Evolutionary conservation across 768 basidiomycete species (phyloP), one percentile per base, ranked within the genome.

Genomic region (Sporobolomyces pararoseus): DNA sequence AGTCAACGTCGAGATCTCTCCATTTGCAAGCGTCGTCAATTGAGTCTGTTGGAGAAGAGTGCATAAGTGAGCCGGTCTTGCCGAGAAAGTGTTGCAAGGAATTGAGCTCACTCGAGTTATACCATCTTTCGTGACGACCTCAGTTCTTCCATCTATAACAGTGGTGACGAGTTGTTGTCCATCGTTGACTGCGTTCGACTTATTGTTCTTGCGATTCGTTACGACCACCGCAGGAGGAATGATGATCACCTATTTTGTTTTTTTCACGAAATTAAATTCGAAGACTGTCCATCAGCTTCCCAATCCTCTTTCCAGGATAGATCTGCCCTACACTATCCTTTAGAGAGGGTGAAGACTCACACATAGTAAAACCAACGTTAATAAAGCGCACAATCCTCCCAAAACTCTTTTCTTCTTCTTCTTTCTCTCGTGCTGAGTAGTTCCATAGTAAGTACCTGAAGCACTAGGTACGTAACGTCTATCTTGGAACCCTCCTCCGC

Each of bases 221-320:
- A 68, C 42, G 0, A 68, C 47, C 6, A 63, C 61, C 1, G 61
- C n/a, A 4, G 67, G 67, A 4, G 61, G 60, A 21, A 68, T 39
- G 23, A 67, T 47, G 42, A 61, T 58, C 27, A 46, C n/a, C 50
- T 42, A 27, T 13, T 13, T 13, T 12, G 10, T 14, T 47, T 47
- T 7, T 32, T 32, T 32, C 46, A 46, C n/a, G n/a, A 62, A 14
- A 47, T 42, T 17, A 42, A 42, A 9, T 42, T 42, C 17, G 39
- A 42, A 42, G 17, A n/a, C n/a, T n/a, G n/a, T n/a, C n/a, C n/a
- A n/a, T n/a, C n/a, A n/a, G n/a, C n/a, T n/a, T n/a, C n/a, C n/a
- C n/a, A n/a, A n/a, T n/a, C n/a, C n/a, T n/a, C n/a, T n/a, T n/a
- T n/a, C n/a, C n/a, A n/a, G n/a, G n/a, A n/a, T n/a, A n/a, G n/a